These are phyloP conservation scores for Hymenoscyphus salicellus DNA, from an alignment of 2,329 filamentous ascomycete genomes.

Conservation along the genomic window DNA sequence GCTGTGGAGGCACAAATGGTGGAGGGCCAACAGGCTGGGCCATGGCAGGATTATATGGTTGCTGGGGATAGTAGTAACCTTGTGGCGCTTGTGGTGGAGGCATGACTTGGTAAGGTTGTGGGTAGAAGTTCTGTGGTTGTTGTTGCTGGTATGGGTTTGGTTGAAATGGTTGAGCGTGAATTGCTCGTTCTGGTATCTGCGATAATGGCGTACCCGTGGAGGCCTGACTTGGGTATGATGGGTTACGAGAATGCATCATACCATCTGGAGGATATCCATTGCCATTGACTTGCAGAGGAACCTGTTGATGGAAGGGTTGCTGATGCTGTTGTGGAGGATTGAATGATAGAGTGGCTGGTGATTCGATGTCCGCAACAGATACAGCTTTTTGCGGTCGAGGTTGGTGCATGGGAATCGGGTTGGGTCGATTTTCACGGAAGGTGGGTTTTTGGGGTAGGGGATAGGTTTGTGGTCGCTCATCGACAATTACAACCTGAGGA, in stretches of 20 bases:
- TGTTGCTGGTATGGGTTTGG: constrained; percentile 57
- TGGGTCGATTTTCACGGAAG: constrained; percentile 55
- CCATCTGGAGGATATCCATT: constrained; percentile 52
- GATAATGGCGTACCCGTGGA: constrained; percentile 78
- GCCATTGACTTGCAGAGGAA: constrained; percentile 70
- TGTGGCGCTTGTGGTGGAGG: constrained; percentile 54
- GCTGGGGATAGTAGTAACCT: constrained; percentile 66
- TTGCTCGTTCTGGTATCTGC: constrained; percentile 87
- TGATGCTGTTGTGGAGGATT: constrained; percentile 64
- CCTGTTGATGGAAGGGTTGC: constrained; percentile 90
- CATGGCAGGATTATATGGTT: constrained; percentile 44
- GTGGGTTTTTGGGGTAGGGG: constrained; percentile 57
- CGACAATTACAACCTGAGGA: constrained; percentile 33
- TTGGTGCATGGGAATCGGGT: constrained; percentile 76
- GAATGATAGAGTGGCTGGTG: constrained; percentile 57
- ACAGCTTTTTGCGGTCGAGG: constrained; percentile 92
- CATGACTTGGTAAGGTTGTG: constrained; percentile 52
- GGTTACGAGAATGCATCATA: constrained; percentile 60
- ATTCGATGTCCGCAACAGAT: constrained; percentile 89
- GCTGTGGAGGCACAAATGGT: constrained; percentile 31
- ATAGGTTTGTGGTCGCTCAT: constrained; percentile 52
- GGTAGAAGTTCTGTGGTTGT: constrained; percentile 56
- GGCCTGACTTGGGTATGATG: constrained; percentile 67
- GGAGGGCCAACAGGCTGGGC: constrained; percentile 38
- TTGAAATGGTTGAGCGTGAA: constrained; percentile 88